Percentiles rank a stretch among this genome's conserved stretches.
Conservation (phyloP, 305 asterid genomes). For the Ajuga reptans region DNA sequence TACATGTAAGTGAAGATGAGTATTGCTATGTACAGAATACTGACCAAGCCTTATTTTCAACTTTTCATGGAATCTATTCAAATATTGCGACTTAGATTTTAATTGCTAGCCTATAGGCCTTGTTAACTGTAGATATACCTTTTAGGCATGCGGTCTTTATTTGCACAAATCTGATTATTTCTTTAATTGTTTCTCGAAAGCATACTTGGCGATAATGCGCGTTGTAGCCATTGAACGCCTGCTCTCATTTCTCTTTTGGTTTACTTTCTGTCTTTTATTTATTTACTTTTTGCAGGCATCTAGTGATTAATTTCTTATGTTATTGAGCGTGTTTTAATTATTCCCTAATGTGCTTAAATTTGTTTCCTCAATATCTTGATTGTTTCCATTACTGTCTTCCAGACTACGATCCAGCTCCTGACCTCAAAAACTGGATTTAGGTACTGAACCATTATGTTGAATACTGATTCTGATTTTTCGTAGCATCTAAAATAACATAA, state of each 20-base stretch:
- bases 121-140: neutral
- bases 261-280: neutral
- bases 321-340: neutral
- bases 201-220: neutral
- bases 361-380: constrained; percentile 20
- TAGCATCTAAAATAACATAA: constrained; percentile 12
- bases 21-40: neutral
- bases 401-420: constrained; percentile 88
- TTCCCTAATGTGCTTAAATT: constrained; percentile 7
- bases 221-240: constrained; percentile 4
- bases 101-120: neutral
- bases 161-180: neutral
- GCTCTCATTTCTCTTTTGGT: neutral
- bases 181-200: neutral
- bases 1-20: constrained; percentile 58
- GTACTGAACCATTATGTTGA: constrained; percentile 37
- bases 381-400: constrained; percentile 37
- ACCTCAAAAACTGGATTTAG: constrained; percentile 99
- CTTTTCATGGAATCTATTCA: no score
- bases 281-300: neutral
- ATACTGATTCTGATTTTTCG: constrained; percentile 15
- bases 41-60: neutral
- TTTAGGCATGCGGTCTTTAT: neutral
- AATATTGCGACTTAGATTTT: no score
- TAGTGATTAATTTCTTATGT: neutral